Percentiles rank a stretch among this genome's conserved stretches.
These are phyloP conservation scores for Croton setiger DNA, from an alignment of 441 rosid genomes.

Conservation along the genomic window DNA sequence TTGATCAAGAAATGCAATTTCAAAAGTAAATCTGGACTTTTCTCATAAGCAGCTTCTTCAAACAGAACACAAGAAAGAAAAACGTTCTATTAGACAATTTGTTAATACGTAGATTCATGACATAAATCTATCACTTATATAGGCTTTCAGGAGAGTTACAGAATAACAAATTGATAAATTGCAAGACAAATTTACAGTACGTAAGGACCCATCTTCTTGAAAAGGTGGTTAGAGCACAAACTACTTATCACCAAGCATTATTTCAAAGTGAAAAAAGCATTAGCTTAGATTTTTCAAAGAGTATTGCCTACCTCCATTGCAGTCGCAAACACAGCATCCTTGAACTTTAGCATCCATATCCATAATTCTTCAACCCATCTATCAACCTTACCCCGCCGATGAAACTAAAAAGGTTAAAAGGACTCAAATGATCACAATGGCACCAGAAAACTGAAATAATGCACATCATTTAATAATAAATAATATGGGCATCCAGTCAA, in stretches of 20 bases:
- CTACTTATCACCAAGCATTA: background rate
- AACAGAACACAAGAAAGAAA: background rate
- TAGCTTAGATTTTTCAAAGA: slow-evolving; percentile 7
- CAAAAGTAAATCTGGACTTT: background rate
- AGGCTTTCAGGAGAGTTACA: background rate
- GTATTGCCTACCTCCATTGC: slow-evolving; percentile 65
- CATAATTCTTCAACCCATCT: slow-evolving; percentile 85
- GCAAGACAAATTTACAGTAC: background rate
- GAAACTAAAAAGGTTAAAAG: slow-evolving; percentile 48
- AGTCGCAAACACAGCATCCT: slow-evolving; percentile 61
- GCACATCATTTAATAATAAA: background rate
- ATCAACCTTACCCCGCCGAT: slow-evolving; percentile 65
- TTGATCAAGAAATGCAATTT: background rate
- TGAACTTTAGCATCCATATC: slow-evolving; percentile 84
- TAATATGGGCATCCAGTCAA: background rate
- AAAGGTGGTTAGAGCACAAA: background rate
- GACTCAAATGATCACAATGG: slow-evolving; percentile 16
- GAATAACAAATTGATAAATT: background rate
- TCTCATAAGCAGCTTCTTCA: background rate
- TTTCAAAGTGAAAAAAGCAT: background rate
- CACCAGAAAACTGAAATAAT: background rate
- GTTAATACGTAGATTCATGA: background rate
- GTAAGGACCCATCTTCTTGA: background rate
- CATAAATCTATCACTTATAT: background rate
- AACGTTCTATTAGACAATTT: background rate